phyloP scores from a whole-genome alignment of 257 asterid species.

The Penstemon barbatus region DNA sequence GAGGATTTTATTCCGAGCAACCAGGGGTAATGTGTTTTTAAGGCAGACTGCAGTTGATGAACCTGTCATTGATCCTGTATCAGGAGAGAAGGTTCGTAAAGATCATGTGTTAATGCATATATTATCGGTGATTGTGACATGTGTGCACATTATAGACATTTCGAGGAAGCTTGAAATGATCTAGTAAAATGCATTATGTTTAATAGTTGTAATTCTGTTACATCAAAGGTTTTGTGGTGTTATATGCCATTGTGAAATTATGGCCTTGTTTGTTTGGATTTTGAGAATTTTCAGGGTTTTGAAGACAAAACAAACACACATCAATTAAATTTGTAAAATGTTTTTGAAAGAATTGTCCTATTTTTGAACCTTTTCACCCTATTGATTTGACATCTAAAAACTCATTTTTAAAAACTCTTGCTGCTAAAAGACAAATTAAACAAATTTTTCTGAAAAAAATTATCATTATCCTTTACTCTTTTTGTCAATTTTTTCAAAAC shows the following conservation, averaged over 20 bases:
- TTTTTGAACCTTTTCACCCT: too few relatives aligned
- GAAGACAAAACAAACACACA: too few relatives aligned
- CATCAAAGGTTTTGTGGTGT: slow-evolving; percentile 6
- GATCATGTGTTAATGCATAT: slow-evolving; percentile 1
- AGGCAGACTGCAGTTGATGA: slow-evolving; percentile 82
- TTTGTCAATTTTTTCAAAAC: too few relatives aligned
- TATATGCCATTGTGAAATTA: not conserved
- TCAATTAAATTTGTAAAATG: too few relatives aligned
- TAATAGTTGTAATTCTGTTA: not conserved
- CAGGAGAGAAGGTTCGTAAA: slow-evolving; percentile 84
- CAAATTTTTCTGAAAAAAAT: too few relatives aligned
- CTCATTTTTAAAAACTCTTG: too few relatives aligned
- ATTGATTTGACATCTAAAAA: too few relatives aligned
- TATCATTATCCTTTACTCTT: too few relatives aligned
- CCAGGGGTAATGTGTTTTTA: slow-evolving; percentile 94
- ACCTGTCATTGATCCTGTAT: slow-evolving; percentile 79
- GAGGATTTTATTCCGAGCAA: slow-evolving; percentile 96
- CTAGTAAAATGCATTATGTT: slow-evolving; percentile 7
- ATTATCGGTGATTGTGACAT: not conserved
- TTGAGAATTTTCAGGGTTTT: not conserved
- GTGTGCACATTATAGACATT: not conserved
- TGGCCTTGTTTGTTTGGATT: not conserved
- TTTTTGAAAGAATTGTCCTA: too few relatives aligned
- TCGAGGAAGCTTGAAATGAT: not conserved
- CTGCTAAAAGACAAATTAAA: too few relatives aligned